phyloP scores from a whole-genome alignment of 768 basidiomycete species.

The Boletus vermiculosoides region DNA sequence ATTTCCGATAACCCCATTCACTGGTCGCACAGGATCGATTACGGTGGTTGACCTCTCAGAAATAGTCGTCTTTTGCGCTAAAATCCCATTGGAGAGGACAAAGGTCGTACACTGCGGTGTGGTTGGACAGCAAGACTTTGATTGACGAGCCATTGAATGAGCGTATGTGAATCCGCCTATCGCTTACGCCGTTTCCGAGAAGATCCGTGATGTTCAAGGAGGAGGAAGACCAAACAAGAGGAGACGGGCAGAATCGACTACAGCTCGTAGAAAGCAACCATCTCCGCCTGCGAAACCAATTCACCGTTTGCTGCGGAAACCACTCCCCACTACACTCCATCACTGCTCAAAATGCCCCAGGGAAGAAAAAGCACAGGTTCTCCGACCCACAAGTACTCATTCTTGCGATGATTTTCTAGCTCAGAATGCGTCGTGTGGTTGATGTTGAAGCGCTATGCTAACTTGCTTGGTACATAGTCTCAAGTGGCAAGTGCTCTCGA shows the following conservation, averaged over 20 bases:
- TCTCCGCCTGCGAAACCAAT: constrained; percentile 4
- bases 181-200: constrained; percentile 6
- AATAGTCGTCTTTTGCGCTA: neutral
- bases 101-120: neutral
- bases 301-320: neutral
- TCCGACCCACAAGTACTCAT: neutral
- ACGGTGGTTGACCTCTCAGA: neutral
- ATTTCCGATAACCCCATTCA: neutral
- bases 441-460: neutral
- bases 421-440: neutral
- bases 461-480: neutral
- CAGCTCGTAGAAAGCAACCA: constrained; percentile 41
- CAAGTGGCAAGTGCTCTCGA: neutral
- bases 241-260: constrained; percentile 37
- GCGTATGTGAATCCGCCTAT: neutral
- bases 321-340: neutral
- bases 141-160: neutral
- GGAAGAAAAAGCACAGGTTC: neutral
- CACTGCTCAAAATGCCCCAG: neutral
- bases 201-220: constrained; percentile 35
- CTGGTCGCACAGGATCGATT: constrained; percentile 3
- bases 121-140: neutral
- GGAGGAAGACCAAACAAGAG: constrained; percentile 36
- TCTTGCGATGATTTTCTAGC: neutral
- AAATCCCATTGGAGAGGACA: neutral